Base-by-base conservation (phyloP, 441 rosid species). In the Euphorbia corollata region DNA sequence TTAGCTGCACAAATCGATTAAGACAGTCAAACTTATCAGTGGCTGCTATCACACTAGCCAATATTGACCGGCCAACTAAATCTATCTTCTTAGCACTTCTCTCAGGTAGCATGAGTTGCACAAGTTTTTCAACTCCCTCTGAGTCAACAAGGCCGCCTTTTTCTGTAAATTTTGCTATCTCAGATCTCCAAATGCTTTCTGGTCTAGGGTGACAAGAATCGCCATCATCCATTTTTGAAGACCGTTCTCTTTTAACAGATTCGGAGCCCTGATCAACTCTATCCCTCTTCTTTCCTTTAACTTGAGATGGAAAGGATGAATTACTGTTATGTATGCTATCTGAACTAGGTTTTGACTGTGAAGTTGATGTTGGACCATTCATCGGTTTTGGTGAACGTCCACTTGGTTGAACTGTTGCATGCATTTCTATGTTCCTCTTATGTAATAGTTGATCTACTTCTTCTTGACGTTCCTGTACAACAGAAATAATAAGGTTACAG, bases 221-320 rank as follows among this genome's bases (percentile, higher is more conserved):
- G 38, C 75, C 82, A 68, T 86, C 99, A 64, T 88, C 98, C 69
- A 76, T 65, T 76, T 84, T 87, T 51, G 73, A 59, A 5, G 75
- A 58, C 12, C 91, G 91, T 63, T 90, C 98, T 20, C 96, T 80
- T 80, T 87, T 95, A 10, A 83, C 76, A 54, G 85, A 86, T 45
- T 94, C 96, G 13, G 82, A 82, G 68, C 81, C 73, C 70, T 88
- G 98, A 76, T 94, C 99, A 3, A 59, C 79, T 53, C 96, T 88
- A 69, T 95, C 99, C 81, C 99, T 87, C 66, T 92, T 95, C 83
- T 87, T 95, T 61, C 99, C 95, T 78, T 92, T 90, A 67, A 73
- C 81, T 67, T 87, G 98, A 62, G 96, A 86, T n/a, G 84, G 74
- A 72, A 79, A 73, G 32, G 87, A 80, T 8, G 96, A 76, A 60